Evolutionary conservation across 441 rosid species (phyloP).

Genomic region (Francoa sonchifolia): DNA sequence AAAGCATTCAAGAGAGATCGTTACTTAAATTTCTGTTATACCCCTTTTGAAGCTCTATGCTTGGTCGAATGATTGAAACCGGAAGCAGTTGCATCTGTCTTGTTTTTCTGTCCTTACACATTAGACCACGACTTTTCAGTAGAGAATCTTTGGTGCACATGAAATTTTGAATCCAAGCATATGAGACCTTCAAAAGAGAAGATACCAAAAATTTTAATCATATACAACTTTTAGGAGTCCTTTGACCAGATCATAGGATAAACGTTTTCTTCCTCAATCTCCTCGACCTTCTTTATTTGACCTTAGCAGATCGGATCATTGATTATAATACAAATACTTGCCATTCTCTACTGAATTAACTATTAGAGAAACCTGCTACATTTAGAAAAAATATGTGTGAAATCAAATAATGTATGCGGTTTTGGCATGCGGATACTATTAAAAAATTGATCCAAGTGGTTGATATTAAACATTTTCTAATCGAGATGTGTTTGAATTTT

Average conservation of each 20-base stretch:
- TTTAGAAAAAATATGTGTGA: constrained; percentile 10
- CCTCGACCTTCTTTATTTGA: constrained; percentile 4
- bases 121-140: constrained; percentile 1
- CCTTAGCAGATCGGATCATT: not conserved
- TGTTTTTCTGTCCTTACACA: not conserved
- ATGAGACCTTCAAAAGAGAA: not conserved
- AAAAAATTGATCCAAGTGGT: constrained; percentile 7
- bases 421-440: constrained; percentile 10
- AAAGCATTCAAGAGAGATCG: no score
- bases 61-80: no score
- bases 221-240: constrained; percentile 4
- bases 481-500: constrained; percentile 7
- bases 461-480: constrained; percentile 9
- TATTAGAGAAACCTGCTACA: constrained; percentile 9
- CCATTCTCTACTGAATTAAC: not conserved
- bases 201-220: not conserved
- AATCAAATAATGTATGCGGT: no score
- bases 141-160: not conserved
- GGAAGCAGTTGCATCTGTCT: not conserved
- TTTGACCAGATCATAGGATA: constrained; percentile 11
- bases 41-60: no score
- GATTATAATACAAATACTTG: not conserved
- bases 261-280: constrained; percentile 1
- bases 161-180: constrained; percentile 1
- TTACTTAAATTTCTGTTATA: no score